Conservation (phyloP, 306 rosid species). For the Sicyos baderoa region DNA sequence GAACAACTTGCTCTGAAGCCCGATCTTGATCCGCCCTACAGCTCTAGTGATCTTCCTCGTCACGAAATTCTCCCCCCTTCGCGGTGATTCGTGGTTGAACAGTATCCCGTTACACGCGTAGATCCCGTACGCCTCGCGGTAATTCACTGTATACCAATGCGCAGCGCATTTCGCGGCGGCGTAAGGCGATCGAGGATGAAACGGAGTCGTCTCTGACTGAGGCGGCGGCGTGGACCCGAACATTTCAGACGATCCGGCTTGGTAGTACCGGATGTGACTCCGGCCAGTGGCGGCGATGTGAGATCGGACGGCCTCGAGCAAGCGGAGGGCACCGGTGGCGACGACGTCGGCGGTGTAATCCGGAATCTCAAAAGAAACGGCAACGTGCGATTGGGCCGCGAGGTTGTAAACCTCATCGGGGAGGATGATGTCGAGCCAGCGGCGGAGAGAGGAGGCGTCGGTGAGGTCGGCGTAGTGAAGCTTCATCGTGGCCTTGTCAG, state of each 20-base stretch:
- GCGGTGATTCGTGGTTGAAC: constrained; percentile 85
- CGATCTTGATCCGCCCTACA: constrained; percentile 87
- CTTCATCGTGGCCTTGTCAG: constrained; percentile 90
- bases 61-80: constrained; percentile 91
- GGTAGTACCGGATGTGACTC: constrained; percentile 63
- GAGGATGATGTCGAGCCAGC: constrained; percentile 79
- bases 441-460: constrained; percentile 97
- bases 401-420: constrained; percentile 98
- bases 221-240: constrained; percentile 91
- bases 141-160: constrained; percentile 97
- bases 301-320: constrained; percentile 84
- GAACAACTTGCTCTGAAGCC: constrained; percentile 76
- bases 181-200: constrained; percentile 94
- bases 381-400: constrained; percentile 97
- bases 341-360: constrained; percentile 97
- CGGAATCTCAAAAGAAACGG: constrained; percentile 96
- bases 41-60: constrained; percentile 91
- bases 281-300: constrained; percentile 73
- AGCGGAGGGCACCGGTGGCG: constrained; percentile 89
- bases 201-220: constrained; percentile 71
- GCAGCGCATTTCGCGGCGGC: constrained; percentile 93
- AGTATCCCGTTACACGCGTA: constrained; percentile 87
- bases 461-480: constrained; percentile 97
- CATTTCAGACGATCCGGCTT: constrained; percentile 98
- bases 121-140: constrained; percentile 88